A percentile compares a stretch with the other conserved stretches of the same genome.
Conservation (phyloP, 768 basidiomycete species). For the Kwoniella dendrophila region DNA sequence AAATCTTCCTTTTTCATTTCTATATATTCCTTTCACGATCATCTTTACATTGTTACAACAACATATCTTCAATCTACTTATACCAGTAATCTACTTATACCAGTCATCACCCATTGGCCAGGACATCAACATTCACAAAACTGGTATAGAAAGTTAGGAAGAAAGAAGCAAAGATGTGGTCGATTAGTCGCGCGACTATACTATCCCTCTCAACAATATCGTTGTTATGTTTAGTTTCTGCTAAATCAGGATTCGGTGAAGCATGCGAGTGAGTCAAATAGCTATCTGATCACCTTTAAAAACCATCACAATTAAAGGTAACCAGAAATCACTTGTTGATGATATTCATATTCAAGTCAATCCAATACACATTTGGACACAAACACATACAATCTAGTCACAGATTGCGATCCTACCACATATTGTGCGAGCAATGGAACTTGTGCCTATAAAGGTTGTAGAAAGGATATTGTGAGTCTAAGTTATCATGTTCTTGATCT, state of each 20-base stretch:
- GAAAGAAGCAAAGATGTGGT: background rate
- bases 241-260: conserved; percentile 38
- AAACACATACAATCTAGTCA: conserved; percentile 77
- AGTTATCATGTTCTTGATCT: background rate
- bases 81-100: too few species aligned
- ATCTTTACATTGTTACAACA: background rate
- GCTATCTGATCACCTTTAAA: background rate
- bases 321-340: background rate
- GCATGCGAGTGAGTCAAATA: conserved; percentile 40
- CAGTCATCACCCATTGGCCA: too few species aligned
- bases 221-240: conserved; percentile 13
- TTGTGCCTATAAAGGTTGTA: conserved; percentile 70
- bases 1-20: background rate
- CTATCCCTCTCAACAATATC: background rate
- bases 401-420: conserved; percentile 71
- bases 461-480: conserved; percentile 73
- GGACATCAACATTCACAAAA: too few species aligned
- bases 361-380: conserved; percentile 69
- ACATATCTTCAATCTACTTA: too few species aligned
- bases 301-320: background rate
- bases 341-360: conserved; percentile 58
- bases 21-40: background rate
- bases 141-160: background rate
- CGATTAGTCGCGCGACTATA: background rate
- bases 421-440: conserved; percentile 65